Evolutionary conservation across 2,329 filamentous ascomycete species (phyloP).

Genomic region (Ceratocystiopsis sp.): DNA sequence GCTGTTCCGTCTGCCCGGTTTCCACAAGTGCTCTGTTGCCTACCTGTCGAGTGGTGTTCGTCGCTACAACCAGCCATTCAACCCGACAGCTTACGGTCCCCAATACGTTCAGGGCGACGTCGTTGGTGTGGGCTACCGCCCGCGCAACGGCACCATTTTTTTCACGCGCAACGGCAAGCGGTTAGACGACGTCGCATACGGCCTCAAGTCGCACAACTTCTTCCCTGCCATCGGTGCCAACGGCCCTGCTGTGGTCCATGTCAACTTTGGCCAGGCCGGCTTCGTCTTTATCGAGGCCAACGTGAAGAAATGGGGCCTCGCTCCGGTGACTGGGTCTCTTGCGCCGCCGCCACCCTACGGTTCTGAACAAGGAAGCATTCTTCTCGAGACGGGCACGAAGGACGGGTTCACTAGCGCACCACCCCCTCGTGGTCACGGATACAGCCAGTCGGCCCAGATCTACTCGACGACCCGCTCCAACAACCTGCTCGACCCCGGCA

Average conservation of each 20-base stretch:
- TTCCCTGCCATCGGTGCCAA: slow-evolving; percentile 96
- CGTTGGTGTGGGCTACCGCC: slow-evolving; percentile 85
- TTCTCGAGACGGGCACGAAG: slow-evolving; percentile 70
- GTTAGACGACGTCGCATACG: slow-evolving; percentile 84
- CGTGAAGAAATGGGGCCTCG: slow-evolving; percentile 98
- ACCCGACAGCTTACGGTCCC: slow-evolving; percentile 62
- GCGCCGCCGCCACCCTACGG: slow-evolving; percentile 93
- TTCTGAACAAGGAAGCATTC: slow-evolving; percentile 88
- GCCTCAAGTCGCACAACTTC: slow-evolving; percentile 87
- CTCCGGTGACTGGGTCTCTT: slow-evolving; percentile 86
- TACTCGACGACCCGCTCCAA: slow-evolving; percentile 21
- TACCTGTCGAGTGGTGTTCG: slow-evolving; percentile 80
- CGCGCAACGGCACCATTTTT: slow-evolving; percentile 86
- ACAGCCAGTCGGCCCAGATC: slow-evolving; percentile 28
- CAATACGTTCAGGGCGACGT: slow-evolving; percentile 85
- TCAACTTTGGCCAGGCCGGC: slow-evolving; percentile 94
- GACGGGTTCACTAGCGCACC: slow-evolving; percentile 29
- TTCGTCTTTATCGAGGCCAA: slow-evolving; percentile 99
- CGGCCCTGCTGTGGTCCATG: slow-evolving; percentile 80
- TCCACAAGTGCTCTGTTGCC: slow-evolving; percentile 81
- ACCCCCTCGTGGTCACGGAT: slow-evolving; percentile 22
- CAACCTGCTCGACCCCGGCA: slow-evolving; percentile 26
- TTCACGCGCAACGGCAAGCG: slow-evolving; percentile 98
- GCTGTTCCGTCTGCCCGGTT: slow-evolving; percentile 80
- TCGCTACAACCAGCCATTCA: slow-evolving; percentile 86